Conservation (phyloP, 129 eudicot species). For the Helianthus tuberosus region DNA sequence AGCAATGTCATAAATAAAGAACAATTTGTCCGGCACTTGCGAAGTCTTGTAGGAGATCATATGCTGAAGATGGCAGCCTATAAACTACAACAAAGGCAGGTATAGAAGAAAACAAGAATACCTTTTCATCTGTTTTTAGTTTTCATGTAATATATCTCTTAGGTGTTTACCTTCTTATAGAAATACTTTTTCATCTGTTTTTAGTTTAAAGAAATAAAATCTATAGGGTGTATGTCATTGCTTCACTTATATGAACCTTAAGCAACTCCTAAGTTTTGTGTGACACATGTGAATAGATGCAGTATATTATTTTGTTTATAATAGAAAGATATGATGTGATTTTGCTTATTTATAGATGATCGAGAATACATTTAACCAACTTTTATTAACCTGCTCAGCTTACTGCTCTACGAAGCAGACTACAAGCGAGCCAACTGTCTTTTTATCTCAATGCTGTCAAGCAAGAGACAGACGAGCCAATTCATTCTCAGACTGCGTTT, state of each 20-base stretch:
- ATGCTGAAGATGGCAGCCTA: slow-evolving; percentile 81
- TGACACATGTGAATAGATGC: background rate
- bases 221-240: background rate
- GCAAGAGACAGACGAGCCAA: slow-evolving; percentile 58
- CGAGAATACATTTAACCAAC: too few species aligned
- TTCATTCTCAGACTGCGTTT: slow-evolving; percentile 42
- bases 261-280: background rate
- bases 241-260: slow-evolving; percentile 5
- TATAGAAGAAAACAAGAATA: slow-evolving; percentile 9
- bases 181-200: slow-evolving; percentile 3
- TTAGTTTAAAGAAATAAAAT: too few species aligned
- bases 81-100: slow-evolving; percentile 80
- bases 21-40: slow-evolving; percentile 69
- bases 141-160: too few species aligned
- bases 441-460: slow-evolving; percentile 35
- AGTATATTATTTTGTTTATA: background rate
- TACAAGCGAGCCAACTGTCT: slow-evolving; percentile 37
- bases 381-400: too few species aligned
- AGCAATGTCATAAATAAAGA: slow-evolving; percentile 76
- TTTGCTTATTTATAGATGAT: too few species aligned
- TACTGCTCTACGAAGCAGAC: too few species aligned
- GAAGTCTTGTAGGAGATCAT: slow-evolving; percentile 84
- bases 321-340: too few species aligned
- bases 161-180: too few species aligned
- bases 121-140: slow-evolving; percentile 1